These are phyloP conservation scores for Penicillium subrubescens DNA, from an alignment of 495 filamentous ascomycete genomes.

Conservation along the genomic window DNA sequence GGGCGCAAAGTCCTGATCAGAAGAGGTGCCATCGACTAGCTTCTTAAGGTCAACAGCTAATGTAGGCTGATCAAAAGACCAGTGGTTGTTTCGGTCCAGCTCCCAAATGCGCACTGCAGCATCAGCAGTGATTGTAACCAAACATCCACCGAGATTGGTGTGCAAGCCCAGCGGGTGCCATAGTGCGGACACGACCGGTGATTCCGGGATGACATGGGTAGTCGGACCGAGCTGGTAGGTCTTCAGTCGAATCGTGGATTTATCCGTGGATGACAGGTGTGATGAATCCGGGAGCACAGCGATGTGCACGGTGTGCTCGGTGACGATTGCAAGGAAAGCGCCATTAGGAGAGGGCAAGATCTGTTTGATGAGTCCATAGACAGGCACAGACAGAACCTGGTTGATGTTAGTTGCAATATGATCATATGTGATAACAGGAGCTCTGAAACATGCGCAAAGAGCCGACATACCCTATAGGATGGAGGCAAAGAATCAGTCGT, in stretches of 20 bases:
- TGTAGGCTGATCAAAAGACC: slow-evolving; percentile 80
- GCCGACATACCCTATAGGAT: slow-evolving; percentile 37
- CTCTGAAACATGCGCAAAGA: background rate
- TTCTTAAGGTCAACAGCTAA: slow-evolving; percentile 81
- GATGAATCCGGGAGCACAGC: slow-evolving; percentile 74
- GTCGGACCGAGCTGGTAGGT: slow-evolving; percentile 85
- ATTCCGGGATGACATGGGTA: slow-evolving; percentile 80
- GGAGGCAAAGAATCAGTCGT: slow-evolving; percentile 12
- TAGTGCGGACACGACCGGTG: slow-evolving; percentile 71
- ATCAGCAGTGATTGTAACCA: slow-evolving; percentile 84
- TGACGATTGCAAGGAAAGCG: slow-evolving; percentile 78
- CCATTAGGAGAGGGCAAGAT: slow-evolving; percentile 78
- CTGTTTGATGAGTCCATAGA: slow-evolving; percentile 76
- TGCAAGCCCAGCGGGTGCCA: slow-evolving; percentile 87
- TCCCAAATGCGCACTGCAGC: slow-evolving; percentile 89
- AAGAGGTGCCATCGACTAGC: slow-evolving; percentile 73
- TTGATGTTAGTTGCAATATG: slow-evolving; percentile 14
- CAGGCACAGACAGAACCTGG: slow-evolving; percentile 69
- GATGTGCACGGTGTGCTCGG: slow-evolving; percentile 81
- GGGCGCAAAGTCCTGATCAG: slow-evolving; percentile 74
- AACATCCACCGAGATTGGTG: slow-evolving; percentile 55
- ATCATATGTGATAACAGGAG: background rate
- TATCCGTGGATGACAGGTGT: slow-evolving; percentile 66
- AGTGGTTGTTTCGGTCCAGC: slow-evolving; percentile 72
- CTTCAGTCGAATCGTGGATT: slow-evolving; percentile 69